These are phyloP conservation scores for Ambrosia trifida DNA, from an alignment of 129 eudicot species.

Conservation along the genomic window DNA sequence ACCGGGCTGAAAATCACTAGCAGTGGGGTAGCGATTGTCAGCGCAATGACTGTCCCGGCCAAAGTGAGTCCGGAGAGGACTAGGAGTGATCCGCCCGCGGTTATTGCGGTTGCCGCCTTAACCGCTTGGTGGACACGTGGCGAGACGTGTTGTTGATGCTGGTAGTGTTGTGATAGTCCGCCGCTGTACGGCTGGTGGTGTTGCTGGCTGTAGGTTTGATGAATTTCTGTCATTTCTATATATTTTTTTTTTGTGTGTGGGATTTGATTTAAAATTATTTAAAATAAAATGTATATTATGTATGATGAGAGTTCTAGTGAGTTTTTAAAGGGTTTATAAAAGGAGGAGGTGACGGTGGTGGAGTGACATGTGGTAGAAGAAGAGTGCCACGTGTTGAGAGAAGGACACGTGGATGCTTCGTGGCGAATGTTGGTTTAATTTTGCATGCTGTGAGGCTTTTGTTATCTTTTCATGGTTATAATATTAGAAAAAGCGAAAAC, in stretches of 20 bases:
- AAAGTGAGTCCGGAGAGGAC: conserved; percentile 54
- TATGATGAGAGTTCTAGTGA: not conserved
- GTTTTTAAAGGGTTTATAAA: conserved; percentile 8
- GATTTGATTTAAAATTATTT: too few relatives aligned
- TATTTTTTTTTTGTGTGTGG: not conserved
- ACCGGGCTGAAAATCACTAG: conserved; percentile 67
- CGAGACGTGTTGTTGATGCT: conserved; percentile 16
- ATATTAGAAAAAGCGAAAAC: not conserved
- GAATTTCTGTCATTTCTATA: conserved; percentile 41
- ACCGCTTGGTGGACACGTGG: conserved; percentile 51
- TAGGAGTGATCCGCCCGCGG: conserved; percentile 53
- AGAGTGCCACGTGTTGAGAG: conserved; percentile 43
- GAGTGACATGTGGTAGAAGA: conserved; percentile 43
- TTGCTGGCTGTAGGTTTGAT: conserved; percentile 20
- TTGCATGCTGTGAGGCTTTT: conserved; percentile 2
- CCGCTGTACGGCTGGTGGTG: conserved; percentile 26
- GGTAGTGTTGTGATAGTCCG: conserved; percentile 13
- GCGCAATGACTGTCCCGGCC: conserved; percentile 52
- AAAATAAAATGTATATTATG: not conserved
- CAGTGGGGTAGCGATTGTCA: conserved; percentile 56
- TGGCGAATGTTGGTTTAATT: conserved; percentile 28
- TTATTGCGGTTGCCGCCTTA: conserved; percentile 57
- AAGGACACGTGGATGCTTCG: conserved; percentile 37
- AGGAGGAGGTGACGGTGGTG: conserved; percentile 28
- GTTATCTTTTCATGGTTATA: not conserved